phyloP scores from a whole-genome alignment of 441 rosid genomes.

The Gossypium schwendimanii region DNA sequence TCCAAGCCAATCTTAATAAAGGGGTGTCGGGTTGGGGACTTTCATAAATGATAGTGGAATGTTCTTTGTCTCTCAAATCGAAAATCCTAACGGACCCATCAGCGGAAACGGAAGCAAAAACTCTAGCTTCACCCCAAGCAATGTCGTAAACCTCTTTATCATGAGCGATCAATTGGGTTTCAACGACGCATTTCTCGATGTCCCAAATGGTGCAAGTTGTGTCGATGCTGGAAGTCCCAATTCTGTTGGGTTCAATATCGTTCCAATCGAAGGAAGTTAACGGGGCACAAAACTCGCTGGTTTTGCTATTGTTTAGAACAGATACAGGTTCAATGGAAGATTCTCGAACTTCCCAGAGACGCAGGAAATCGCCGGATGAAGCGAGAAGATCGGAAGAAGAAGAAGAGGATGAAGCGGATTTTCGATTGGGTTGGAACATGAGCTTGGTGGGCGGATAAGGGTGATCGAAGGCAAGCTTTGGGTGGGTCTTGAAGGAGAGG shows the following conservation, averaged over 20 bases:
- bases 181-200: slow-evolving; percentile 63
- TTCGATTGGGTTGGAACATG: slow-evolving; percentile 63
- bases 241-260: slow-evolving; percentile 77
- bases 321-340: slow-evolving; percentile 43
- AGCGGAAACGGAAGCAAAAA: slow-evolving; percentile 86
- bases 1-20: slow-evolving; percentile 78
- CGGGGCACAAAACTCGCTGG: slow-evolving; percentile 84
- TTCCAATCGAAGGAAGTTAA: slow-evolving; percentile 98
- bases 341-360: slow-evolving; percentile 69
- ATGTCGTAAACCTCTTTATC: slow-evolving; percentile 94
- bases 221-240: slow-evolving; percentile 87
- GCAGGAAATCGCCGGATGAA: slow-evolving; percentile 81
- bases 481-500: slow-evolving; percentile 45
- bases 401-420: slow-evolving; percentile 13
- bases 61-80: slow-evolving; percentile 85
- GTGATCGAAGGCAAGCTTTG: slow-evolving; percentile 63
- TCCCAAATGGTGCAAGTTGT: slow-evolving; percentile 96
- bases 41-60: slow-evolving; percentile 85
- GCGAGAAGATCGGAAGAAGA: slow-evolving; percentile 53
- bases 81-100: slow-evolving; percentile 90
- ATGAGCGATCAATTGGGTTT: slow-evolving; percentile 88
- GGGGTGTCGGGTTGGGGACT: slow-evolving; percentile 91
- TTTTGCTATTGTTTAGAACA: slow-evolving; percentile 76
- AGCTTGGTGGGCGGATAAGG: slow-evolving; percentile 88
- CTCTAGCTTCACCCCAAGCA: slow-evolving; percentile 93